Base-by-base conservation (phyloP, 345 rosid species). In the Corchorus capsularis region DNA sequence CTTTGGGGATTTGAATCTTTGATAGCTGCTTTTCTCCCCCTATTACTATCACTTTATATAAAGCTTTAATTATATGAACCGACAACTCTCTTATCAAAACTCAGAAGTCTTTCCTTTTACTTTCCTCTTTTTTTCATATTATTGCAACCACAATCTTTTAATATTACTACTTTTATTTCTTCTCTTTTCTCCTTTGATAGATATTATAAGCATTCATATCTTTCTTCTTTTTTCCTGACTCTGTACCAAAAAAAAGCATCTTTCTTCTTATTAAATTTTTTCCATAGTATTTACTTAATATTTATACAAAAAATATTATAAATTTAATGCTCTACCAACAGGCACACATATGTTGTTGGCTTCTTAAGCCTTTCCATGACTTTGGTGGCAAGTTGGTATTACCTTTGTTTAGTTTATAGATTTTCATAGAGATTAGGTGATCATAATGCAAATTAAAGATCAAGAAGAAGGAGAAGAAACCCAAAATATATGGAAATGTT, bases 11-110 rank as follows among this genome's bases (percentile, higher is more conserved):
- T 56, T 6, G 19, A 19, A 16, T 17, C 27, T 14, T 27, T 13
- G 45, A 43, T 20, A 71, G 12, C 35, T 54, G 10, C 53, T 72
- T 41, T 56, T 13, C 16, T 5, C 13, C 9, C 35, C 12, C 39
- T 46, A 1, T 46, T 67, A 22, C 15, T 64, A 16, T 20, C 46
- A 52, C 61, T 39, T 37, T 59, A 59, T 72, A 43, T 43, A 72
- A 72, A 27, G 67, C 75, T 72, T 45, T 32, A 72, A 46, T 72
- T 72, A 59, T 72, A 72, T 46, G 75, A 72, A 45, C 75, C 45
- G 37, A 72, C 22, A 72, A 3, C 66, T 8, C 75, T 45, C 67
- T 72, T 72, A 72, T 72, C 75, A 59, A 22, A 8, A 27, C 27
- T 27, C 27, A 27, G 1, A 27, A 27, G 27, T 27, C 27, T 27